Conservation (phyloP, 345 rosid genomes). For the Eucalyptus marginata region DNA sequence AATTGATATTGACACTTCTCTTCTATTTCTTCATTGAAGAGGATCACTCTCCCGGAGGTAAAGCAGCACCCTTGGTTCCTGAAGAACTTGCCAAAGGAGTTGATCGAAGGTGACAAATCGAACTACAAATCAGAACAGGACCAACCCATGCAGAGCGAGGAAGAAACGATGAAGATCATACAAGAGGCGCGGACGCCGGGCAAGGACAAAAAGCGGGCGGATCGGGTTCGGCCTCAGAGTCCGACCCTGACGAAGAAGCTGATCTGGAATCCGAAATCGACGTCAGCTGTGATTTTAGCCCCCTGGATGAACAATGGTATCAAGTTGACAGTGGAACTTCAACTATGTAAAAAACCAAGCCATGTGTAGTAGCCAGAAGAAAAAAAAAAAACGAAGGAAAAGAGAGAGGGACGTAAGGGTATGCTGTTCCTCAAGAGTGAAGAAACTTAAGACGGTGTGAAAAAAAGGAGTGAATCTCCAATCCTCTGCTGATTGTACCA, state of each 20-base stretch:
- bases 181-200: constrained; percentile 34
- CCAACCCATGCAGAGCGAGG: constrained; percentile 23
- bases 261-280: constrained; percentile 47
- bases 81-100: constrained; percentile 44
- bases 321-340: neutral
- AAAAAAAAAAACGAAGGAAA: neutral
- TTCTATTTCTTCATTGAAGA: constrained; percentile 11
- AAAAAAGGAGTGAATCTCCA: neutral
- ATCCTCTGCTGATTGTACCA: neutral
- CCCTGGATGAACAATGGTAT: neutral
- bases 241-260: constrained; percentile 24
- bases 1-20: neutral
- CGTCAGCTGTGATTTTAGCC: constrained; percentile 20
- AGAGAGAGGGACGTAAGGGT: neutral
- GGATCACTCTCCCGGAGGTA: constrained; percentile 52
- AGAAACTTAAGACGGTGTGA: neutral
- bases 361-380: neutral
- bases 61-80: constrained; percentile 66
- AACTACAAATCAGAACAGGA: constrained; percentile 12
- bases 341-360: neutral
- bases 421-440: neutral
- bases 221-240: neutral
- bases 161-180: constrained; percentile 21
- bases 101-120: constrained; percentile 39
- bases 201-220: constrained; percentile 4